A percentile compares a stretch with the other conserved stretches of the same genome.
Evolutionary conservation across 2,329 filamentous ascomycete species (phyloP).

Genomic region (Amauroascus niger): DNA sequence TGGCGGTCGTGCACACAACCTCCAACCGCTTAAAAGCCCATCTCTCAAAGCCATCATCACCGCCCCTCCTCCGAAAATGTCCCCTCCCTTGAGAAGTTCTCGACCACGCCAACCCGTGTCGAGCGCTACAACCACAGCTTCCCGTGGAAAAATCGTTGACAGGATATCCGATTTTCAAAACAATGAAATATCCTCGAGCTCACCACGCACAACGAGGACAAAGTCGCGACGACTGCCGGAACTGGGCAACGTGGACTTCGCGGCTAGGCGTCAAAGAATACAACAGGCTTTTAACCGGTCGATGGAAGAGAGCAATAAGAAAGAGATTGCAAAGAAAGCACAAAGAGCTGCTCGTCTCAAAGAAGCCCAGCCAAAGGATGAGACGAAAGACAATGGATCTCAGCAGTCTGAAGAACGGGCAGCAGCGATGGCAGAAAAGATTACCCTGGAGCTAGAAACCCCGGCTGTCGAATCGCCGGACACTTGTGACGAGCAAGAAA

Average conservation of each 20-base stretch:
- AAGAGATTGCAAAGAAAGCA: slow-evolving; percentile 38
- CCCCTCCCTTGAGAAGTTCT: slow-evolving; percentile 64
- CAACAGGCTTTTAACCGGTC: slow-evolving; percentile 77
- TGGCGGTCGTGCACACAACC: slow-evolving; percentile 27
- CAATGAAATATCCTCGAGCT: slow-evolving; percentile 23
- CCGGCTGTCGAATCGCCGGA: background rate
- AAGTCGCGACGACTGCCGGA: slow-evolving; percentile 43
- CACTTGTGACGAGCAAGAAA: slow-evolving; percentile 12
- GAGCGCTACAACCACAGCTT: slow-evolving; percentile 60
- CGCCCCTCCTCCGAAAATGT: slow-evolving; percentile 59
- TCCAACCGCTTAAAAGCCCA: slow-evolving; percentile 42
- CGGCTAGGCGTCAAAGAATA: slow-evolving; percentile 69
- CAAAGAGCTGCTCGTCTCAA: slow-evolving; percentile 34
- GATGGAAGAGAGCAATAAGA: slow-evolving; percentile 60
- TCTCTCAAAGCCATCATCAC: slow-evolving; percentile 66
- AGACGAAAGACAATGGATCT: background rate
- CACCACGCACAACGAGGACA: slow-evolving; percentile 29
- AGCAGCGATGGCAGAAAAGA: background rate
- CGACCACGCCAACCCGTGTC: slow-evolving; percentile 72
- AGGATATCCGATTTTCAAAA: slow-evolving; percentile 40
- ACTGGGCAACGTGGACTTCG: slow-evolving; percentile 72
- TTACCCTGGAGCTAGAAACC: background rate
- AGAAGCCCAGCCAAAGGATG: slow-evolving; percentile 14
- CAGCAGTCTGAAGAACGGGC: background rate
- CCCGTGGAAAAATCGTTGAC: slow-evolving; percentile 56